Evolutionary conservation across 2,329 filamentous ascomycete genomes (phyloP).

Genomic region (Cyanodermella asteris): DNA sequence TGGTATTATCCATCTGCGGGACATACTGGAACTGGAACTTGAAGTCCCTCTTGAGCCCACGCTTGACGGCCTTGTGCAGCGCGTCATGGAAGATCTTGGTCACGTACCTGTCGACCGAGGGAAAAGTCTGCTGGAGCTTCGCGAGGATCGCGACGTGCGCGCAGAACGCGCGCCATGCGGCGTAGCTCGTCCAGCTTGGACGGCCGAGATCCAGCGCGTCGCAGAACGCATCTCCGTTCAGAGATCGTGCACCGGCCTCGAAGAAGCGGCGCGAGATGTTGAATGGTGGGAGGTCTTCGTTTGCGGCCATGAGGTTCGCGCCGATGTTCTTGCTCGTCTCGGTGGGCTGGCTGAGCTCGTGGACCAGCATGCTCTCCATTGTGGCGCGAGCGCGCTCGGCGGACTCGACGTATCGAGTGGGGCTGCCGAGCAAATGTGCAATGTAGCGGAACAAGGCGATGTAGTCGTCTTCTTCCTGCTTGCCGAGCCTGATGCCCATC

Average conservation of each 20-base stretch:
- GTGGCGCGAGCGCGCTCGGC: conserved; percentile 32
- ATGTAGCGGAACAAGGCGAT: conserved; percentile 57
- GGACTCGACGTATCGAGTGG: conserved; percentile 36
- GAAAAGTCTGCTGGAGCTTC: too few relatives aligned
- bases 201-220: too few relatives aligned
- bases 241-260: conserved; percentile 42
- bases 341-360: conserved; percentile 41
- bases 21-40: too few relatives aligned
- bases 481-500: conserved; percentile 43
- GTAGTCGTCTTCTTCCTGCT: conserved; percentile 45
- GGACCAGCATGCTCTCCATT: conserved; percentile 44
- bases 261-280: conserved; percentile 45
- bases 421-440: conserved; percentile 49
- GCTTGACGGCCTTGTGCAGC: too few relatives aligned
- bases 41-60: too few relatives aligned
- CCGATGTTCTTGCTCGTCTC: conserved; percentile 40
- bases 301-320: conserved; percentile 49
- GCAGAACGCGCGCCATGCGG: too few relatives aligned
- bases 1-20: too few relatives aligned
- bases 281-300: conserved; percentile 42
- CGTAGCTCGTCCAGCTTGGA: too few relatives aligned
- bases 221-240: conserved; percentile 45
- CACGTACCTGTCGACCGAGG: too few relatives aligned
- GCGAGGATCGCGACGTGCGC: too few relatives aligned
- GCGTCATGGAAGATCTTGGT: too few relatives aligned